These are phyloP conservation scores for Sicyos edulis DNA, from an alignment of 306 rosid species.

Conservation along the genomic window DNA sequence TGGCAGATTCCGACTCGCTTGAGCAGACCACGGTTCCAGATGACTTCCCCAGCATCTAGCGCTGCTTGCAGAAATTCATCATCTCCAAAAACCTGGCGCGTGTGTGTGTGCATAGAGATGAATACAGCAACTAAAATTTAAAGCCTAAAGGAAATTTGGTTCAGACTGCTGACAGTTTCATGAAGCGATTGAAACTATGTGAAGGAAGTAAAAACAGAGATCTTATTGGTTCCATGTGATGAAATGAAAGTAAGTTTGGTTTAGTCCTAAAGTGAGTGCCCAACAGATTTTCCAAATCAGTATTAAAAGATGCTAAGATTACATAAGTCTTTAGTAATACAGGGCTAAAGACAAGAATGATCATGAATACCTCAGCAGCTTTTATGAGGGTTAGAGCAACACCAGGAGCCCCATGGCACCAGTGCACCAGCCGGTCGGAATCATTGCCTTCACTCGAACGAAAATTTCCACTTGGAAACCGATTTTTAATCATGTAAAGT, in stretches of 20 bases:
- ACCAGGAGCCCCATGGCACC: slow-evolving; percentile 95
- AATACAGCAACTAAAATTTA: neutral
- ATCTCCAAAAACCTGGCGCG: slow-evolving; percentile 55
- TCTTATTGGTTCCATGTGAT: no score
- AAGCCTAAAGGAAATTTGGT: neutral
- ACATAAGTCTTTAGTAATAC: neutral
- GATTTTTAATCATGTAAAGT: slow-evolving; percentile 57
- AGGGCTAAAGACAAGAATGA: neutral
- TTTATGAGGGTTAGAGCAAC: slow-evolving; percentile 63
- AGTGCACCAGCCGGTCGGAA: slow-evolving; percentile 72
- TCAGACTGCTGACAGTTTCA: neutral
- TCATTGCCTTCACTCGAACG: slow-evolving; percentile 79
- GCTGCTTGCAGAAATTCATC: slow-evolving; percentile 63
- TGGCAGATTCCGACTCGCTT: slow-evolving; percentile 81
- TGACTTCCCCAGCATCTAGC: slow-evolving; percentile 60
- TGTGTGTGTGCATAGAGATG: neutral
- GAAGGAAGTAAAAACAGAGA: no score
- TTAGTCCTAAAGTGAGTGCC: no score
- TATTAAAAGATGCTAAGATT: no score
- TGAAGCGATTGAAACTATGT: neutral
- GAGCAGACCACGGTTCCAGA: slow-evolving; percentile 72
- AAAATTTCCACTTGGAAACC: slow-evolving; percentile 64
- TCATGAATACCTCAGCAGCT: slow-evolving; percentile 60
- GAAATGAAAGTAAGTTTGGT: no score
- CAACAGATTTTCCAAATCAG: no score